Base-by-base conservation (phyloP, 2,329 filamentous ascomycete genomes). In the Nothopassalora personata region DNA sequence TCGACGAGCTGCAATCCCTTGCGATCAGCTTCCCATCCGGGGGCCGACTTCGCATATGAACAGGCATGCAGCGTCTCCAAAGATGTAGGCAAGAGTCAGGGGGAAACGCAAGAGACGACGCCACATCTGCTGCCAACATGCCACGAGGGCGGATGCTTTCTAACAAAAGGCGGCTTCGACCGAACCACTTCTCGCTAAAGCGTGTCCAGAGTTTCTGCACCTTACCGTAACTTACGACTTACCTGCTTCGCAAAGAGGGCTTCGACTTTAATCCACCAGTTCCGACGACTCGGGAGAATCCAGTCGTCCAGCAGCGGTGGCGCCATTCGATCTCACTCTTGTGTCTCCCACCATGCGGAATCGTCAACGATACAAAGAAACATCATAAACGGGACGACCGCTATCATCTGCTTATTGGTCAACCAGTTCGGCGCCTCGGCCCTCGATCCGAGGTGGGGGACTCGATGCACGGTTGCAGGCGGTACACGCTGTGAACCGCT, bases 41-140 rank as follows among this genome's bases (percentile, higher is more conserved):
- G 19, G 51, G 27, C 43, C 43, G 11, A 31, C n/a, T 43, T 46
- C 52, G 39, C 28, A 48, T 48, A 31, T 48, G 53, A 46, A 48
- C 43, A 33, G 53, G 27, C 53, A 55, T 55, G 53, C 43, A 47
- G 43, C 43, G 33, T 54, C 15, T 28, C 19, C 27, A 53, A 53
- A 18, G 27, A 19, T 19, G 15, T n/a, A n/a, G 13, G 30, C 33
- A 7, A 36, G 27, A 15, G 15, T 43, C 30, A 43, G 10, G n/a
- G n/a, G n/a, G 45, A 47, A 28, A 28, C 31, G 31, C 9, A 30
- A 23, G 36, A 11, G 11, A 23, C 51, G 51, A 13, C 31, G 5
- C 30, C 51, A 18, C 33, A 6, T 27, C 10, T 31, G 52, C 19
- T 39, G 27, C 34, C 31, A 45, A 46, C 52, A 45, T 39, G 52